A percentile compares a stretch with the other conserved stretches of the same genome.
Evolutionary conservation across 2,329 filamentous ascomycete species (phyloP).

Genomic region (Phoma sp.): DNA sequence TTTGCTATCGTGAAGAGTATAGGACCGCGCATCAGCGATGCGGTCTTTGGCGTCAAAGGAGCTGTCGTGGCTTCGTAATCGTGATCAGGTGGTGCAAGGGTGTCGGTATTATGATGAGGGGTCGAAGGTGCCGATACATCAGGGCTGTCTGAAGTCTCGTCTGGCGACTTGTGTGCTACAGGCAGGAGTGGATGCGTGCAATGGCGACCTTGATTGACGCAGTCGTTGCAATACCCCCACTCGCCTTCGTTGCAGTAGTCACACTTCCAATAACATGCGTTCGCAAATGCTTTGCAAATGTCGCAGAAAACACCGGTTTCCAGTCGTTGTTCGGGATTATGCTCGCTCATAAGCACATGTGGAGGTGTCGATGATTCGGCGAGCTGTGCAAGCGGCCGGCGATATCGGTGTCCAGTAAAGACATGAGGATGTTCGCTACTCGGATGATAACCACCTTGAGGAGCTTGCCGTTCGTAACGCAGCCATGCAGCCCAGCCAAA

Average conservation of each 20-base stretch:
- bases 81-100: constrained; percentile 33
- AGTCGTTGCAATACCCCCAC: constrained; percentile 91
- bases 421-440: constrained; percentile 59
- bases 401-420: constrained; percentile 56
- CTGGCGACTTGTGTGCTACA: constrained; percentile 64
- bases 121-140: constrained; percentile 20
- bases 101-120: constrained; percentile 25
- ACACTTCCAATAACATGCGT: constrained; percentile 90
- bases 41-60: constrained; percentile 50
- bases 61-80: constrained; percentile 44
- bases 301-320: constrained; percentile 87
- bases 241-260: constrained; percentile 86
- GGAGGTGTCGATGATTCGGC: constrained; percentile 31
- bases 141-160: constrained; percentile 14
- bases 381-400: constrained; percentile 34
- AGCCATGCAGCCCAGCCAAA: constrained; percentile 76
- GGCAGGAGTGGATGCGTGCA: constrained; percentile 85
- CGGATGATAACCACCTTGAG: constrained; percentile 50
- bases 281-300: constrained; percentile 73
- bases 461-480: constrained; percentile 63
- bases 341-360: constrained; percentile 58
- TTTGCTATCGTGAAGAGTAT: constrained; percentile 44
- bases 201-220: constrained; percentile 80
- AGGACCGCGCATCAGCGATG: constrained; percentile 49
- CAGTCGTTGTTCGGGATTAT: constrained; percentile 71